A percentile compares a stretch with the other conserved stretches of the same genome.
These are phyloP conservation scores for Rhododendron kiyosumense DNA, from an alignment of 148 eudicot species.

Conservation along the genomic window DNA sequence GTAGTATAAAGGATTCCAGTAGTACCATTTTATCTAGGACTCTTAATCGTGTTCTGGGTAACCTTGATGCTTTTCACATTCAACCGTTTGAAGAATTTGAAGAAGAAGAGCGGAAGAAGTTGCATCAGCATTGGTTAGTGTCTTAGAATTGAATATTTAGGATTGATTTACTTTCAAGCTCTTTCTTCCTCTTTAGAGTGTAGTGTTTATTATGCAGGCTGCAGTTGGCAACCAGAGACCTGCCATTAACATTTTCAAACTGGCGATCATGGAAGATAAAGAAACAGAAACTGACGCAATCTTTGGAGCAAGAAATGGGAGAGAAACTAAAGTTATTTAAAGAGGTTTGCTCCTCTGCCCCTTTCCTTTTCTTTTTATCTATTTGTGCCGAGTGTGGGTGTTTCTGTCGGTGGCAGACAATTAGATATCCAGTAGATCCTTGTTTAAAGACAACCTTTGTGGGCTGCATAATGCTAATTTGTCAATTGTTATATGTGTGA, in stretches of 20 bases:
- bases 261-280: constrained; percentile 42
- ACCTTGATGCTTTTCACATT: constrained; percentile 53
- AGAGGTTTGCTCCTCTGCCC: constrained; percentile 38
- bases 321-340: constrained; percentile 33
- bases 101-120: constrained; percentile 77
- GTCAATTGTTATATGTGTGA: not conserved
- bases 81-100: constrained; percentile 85
- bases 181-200: constrained; percentile 7
- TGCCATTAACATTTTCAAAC: constrained; percentile 51
- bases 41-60: constrained; percentile 80
- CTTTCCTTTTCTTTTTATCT: not conserved
- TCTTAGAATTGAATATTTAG: not conserved
- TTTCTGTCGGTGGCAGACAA: not conserved
- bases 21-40: constrained; percentile 66
- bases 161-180: not conserved
- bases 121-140: constrained; percentile 76
- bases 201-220: constrained; percentile 39
- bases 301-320: constrained; percentile 60
- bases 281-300: constrained; percentile 28
- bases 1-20: constrained; percentile 75
- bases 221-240: constrained; percentile 56
- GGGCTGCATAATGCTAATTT: constrained; percentile 13
- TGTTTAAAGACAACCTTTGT: not conserved
- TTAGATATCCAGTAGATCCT: not conserved
- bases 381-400: not conserved